Base-by-base conservation (phyloP, 306 rosid genomes). In the Astragalus membranaceus region DNA sequence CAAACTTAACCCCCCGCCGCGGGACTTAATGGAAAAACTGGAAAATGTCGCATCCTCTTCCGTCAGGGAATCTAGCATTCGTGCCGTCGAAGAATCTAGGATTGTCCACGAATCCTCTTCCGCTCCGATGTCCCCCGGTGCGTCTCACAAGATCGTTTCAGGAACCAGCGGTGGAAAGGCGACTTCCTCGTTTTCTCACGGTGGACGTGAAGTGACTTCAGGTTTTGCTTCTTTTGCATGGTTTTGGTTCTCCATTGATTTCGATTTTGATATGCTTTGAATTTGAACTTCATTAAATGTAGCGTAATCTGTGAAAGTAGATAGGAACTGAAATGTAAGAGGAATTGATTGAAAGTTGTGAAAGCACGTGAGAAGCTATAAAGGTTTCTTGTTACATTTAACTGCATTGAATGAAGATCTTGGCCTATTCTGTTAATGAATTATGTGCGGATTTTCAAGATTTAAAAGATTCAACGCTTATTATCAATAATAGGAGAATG, bases 161-260 rank as follows among this genome's bases (percentile, higher is more conserved):
- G n/a, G n/a, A n/a, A 79, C 9, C 3, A n/a, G 74, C 75, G 70
- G 83, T 4, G 81, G 43, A 6, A 69, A 66, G 26, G 77, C 50
- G 37, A 74, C 80, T 20, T 69, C 82, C 2, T 78, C 82, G 46
- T 56, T 82, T 50, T 72, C 78, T 11, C 70, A 75, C 2, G 79
- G 82, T 20, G 23, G 23, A 20, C 23, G 23, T 20, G 23, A 20
- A 20, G 1, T 20, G 23, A 20, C 23, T 20, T 20, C 23, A 62
- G 79, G 29, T 43, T 47, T 30, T 48, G 49, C 30, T 46, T 56
- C 16, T 70, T 64, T 56, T 51, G 51, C 13, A 10, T 68, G 10
- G 14, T 11, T 62, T 54, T 55, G 50, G 50, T 7, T 51, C 30
- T 35, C 17, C 56, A 41, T 41, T 12, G 46, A 5, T 73, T 10